phyloP scores from a whole-genome alignment of 2,329 filamentous ascomycete genomes.

The Pseudogymnoascus sp. region DNA sequence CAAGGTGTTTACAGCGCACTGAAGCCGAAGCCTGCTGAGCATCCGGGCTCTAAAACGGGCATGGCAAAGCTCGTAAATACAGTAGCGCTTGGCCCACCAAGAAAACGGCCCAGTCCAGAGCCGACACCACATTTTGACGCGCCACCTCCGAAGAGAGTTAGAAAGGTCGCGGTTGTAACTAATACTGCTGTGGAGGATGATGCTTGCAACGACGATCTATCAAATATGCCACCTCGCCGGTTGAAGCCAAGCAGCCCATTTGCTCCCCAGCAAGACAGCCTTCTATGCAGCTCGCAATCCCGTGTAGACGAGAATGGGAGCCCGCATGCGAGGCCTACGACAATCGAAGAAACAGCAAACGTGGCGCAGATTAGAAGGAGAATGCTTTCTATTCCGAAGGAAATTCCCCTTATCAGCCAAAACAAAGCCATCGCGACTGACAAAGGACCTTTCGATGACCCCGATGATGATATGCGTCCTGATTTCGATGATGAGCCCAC shows the following conservation, averaged over 20 bases:
- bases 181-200: background rate
- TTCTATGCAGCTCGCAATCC: slow-evolving; percentile 11
- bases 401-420: slow-evolving; percentile 13
- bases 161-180: background rate
- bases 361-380: background rate
- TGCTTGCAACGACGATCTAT: background rate
- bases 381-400: slow-evolving; percentile 15
- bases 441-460: background rate
- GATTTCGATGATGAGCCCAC: background rate
- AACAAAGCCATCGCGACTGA: background rate
- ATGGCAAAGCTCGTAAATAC: background rate
- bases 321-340: slow-evolving; percentile 15
- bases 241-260: slow-evolving; percentile 13
- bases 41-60: background rate
- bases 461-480: background rate
- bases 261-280: slow-evolving; percentile 14
- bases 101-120: slow-evolving; percentile 16
- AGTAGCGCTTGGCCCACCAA: slow-evolving; percentile 8
- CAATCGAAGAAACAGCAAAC: background rate
- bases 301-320: slow-evolving; percentile 24
- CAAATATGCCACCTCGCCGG: background rate
- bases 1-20: slow-evolving; percentile 17
- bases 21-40: background rate
- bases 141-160: background rate
- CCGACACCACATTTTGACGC: background rate